Base-by-base conservation (phyloP, 345 rosid genomes). In the Eucalyptus coolabah region DNA sequence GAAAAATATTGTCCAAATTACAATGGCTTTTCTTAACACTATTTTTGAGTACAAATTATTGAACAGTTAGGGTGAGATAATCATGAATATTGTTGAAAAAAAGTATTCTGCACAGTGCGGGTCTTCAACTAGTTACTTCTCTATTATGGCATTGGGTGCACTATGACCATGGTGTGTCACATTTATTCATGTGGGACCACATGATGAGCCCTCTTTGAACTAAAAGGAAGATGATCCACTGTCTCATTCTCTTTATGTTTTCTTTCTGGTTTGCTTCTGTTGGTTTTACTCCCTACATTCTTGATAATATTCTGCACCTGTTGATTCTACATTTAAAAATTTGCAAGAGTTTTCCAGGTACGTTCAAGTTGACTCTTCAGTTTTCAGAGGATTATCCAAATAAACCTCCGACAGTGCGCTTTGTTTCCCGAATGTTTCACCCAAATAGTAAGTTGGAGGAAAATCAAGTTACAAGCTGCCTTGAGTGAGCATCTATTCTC, bases 341-440 rank as follows among this genome's bases (percentile, higher is more conserved):
- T 30, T 40, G 49, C 23, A 24, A 60, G 34, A 59, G 47, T 56
- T 91, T 65, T 89, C 53, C 94, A 94, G 96, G 95, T 85, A 93
- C 96, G 67, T 94, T 94, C 92, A 94, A 94, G 90, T 89, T 94
- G 94, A 92, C 94, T 45, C 96, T 94, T 88, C 96, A 94, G 88
- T 93, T 93, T 67, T 67, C 94, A 2, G 95, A 93, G 90, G 94
- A 93, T 91, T 94, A 94, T 91, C 96, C 96, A 69, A 94, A 94
- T 92, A 94, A 94, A 87, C 94, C 96, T 9, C 96, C 96, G 21
- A 92, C 93, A 9, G 96, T 94, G 86, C 91, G 94, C 45, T 94
- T 94, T 91, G 96, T 94, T 77, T 94, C 96, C 60, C 90, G 94
- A 69, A 94, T 94, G 96, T 93, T 94, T 89, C 95, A 94, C 86